These are phyloP conservation scores for Camelina hispida DNA, from an alignment of 345 rosid species.

Conservation along the genomic window DNA sequence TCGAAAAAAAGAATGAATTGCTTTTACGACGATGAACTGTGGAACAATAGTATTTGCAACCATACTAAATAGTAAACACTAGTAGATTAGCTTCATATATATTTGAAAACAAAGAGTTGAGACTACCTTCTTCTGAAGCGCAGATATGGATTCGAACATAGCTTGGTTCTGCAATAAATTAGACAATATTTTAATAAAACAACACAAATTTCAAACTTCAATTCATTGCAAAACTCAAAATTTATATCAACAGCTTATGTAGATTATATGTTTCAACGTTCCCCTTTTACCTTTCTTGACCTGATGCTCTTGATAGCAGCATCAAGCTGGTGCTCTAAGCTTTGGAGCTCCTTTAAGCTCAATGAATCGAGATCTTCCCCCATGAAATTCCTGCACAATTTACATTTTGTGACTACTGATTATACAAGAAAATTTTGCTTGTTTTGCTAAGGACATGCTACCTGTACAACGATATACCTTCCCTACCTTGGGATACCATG, in stretches of 20 bases:
- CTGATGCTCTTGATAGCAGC: slow-evolving; percentile 73
- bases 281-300: slow-evolving; percentile 64
- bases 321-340: slow-evolving; percentile 82
- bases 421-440: slow-evolving; percentile 4
- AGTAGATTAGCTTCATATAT: background rate
- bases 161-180: slow-evolving; percentile 63
- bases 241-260: background rate
- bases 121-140: slow-evolving; percentile 84
- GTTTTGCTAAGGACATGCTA: background rate
- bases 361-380: slow-evolving; percentile 84
- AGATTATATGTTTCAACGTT: background rate
- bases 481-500: background rate
- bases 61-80: background rate
- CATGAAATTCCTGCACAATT: slow-evolving; percentile 69
- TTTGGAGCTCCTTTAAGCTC: slow-evolving; percentile 78
- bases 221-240: background rate
- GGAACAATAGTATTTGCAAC: background rate
- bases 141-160: slow-evolving; percentile 79
- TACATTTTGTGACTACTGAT: background rate
- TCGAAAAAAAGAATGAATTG: background rate
- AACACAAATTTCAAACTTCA: background rate
- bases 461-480: background rate
- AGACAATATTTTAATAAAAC: background rate
- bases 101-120: background rate
- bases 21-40: background rate